A percentile compares a stretch with the other conserved stretches of the same genome.
These are phyloP conservation scores for Pneumocystis canis DNA, from an alignment of 1,139 yeast genomes.

Conservation along the genomic window DNA sequence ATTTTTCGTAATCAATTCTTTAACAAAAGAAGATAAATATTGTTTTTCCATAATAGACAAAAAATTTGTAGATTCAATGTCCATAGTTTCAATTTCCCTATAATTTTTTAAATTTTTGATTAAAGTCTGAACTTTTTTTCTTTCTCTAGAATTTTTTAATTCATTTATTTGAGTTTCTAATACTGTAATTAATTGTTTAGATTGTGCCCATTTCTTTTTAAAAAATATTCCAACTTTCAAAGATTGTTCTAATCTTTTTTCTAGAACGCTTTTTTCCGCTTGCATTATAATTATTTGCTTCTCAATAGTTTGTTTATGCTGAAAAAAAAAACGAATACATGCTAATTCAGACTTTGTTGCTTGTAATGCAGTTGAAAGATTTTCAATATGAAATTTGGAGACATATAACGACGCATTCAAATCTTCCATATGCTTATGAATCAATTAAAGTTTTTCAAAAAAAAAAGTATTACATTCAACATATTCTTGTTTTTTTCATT, in stretches of 20 bases:
- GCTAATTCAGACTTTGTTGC: neutral
- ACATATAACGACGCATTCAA: neutral
- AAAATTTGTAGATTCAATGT: neutral
- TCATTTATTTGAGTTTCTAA: neutral
- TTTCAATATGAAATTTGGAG: neutral
- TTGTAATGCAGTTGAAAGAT: neutral
- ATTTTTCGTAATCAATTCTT: neutral
- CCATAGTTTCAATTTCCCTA: neutral
- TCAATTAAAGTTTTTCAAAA: neutral
- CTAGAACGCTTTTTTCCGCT: neutral
- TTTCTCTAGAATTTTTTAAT: neutral
- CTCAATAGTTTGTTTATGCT: neutral
- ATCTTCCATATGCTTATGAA: neutral
- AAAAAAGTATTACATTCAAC: neutral
- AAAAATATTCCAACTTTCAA: neutral
- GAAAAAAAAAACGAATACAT: neutral
- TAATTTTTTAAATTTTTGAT: neutral
- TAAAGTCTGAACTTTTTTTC: neutral
- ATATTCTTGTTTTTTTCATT: neutral
- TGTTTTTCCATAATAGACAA: neutral
- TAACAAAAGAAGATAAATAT: neutral
- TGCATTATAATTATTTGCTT: neutral
- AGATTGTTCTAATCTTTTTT: neutral
- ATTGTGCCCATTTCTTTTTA: neutral
- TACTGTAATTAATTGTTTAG: neutral